These are phyloP conservation scores for Lophium mytilinum DNA, from an alignment of 495 filamentous ascomycete genomes.

Conservation along the genomic window DNA sequence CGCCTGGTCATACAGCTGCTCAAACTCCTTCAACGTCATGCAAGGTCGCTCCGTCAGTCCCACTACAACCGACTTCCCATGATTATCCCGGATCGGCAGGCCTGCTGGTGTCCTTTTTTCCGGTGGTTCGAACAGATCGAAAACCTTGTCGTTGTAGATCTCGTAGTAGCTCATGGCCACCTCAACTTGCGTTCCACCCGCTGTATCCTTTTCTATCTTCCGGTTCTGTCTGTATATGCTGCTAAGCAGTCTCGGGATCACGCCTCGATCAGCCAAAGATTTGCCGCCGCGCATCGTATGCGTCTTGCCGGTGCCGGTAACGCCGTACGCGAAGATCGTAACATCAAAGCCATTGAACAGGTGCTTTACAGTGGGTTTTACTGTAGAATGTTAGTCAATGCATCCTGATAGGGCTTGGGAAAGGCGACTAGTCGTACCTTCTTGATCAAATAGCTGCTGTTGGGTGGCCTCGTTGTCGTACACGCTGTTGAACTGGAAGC, in stretches of 20 bases:
- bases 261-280: slow-evolving; percentile 76
- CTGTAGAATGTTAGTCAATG: slow-evolving; percentile 30
- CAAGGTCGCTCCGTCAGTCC: slow-evolving; percentile 83
- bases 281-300: slow-evolving; percentile 97
- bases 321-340: slow-evolving; percentile 92
- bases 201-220: slow-evolving; percentile 80
- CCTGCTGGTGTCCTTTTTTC: slow-evolving; percentile 84
- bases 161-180: slow-evolving; percentile 93
- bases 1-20: slow-evolving; percentile 83
- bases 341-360: slow-evolving; percentile 91
- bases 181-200: slow-evolving; percentile 61
- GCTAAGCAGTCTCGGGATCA: slow-evolving; percentile 83
- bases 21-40: slow-evolving; percentile 84
- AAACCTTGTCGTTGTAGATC: slow-evolving; percentile 83
- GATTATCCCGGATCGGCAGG: slow-evolving; percentile 77
- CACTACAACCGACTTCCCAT: slow-evolving; percentile 87
- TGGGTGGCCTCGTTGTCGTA: slow-evolving; percentile 75
- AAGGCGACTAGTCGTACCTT: slow-evolving; percentile 50
- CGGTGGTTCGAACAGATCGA: slow-evolving; percentile 81
- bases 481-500: slow-evolving; percentile 91
- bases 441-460: slow-evolving; percentile 76
- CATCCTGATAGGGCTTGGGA: not conserved
- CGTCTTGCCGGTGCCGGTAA: slow-evolving; percentile 93
- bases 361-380: slow-evolving; percentile 74
- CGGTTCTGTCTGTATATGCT: slow-evolving; percentile 75